These are phyloP conservation scores for Centaurea solstitialis DNA, from an alignment of 129 eudicot genomes.

Conservation along the genomic window DNA sequence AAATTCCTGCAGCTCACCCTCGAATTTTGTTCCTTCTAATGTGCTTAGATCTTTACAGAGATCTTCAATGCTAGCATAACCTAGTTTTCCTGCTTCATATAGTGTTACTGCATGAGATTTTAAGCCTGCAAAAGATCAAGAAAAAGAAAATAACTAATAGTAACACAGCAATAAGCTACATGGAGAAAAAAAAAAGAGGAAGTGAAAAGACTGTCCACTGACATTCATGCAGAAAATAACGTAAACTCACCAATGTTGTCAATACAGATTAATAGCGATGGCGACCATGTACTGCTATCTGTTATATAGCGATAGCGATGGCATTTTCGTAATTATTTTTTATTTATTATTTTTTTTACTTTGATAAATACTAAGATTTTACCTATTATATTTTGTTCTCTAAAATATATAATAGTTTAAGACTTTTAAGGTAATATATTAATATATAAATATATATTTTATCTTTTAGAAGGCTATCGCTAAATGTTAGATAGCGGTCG, in stretches of 20 bases:
- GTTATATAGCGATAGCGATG: too few relatives aligned
- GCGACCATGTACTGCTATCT: too few relatives aligned
- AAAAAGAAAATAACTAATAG: slow-evolving; percentile 22
- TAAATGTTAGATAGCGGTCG: too few relatives aligned
- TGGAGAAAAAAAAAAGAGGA: not conserved
- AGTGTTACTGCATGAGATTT: slow-evolving; percentile 97
- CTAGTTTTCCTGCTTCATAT: slow-evolving; percentile 97
- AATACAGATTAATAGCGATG: too few relatives aligned
- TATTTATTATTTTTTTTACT: too few relatives aligned
- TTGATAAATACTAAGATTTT: too few relatives aligned
- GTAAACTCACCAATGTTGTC: not conserved
- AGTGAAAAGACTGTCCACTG: not conserved
- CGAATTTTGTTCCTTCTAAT: slow-evolving; percentile 90
- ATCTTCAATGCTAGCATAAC: slow-evolving; percentile 87
- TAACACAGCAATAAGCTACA: slow-evolving; percentile 1
- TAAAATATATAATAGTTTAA: too few relatives aligned
- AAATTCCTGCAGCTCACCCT: slow-evolving; percentile 97
- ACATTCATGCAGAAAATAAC: not conserved
- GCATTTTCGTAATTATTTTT: too few relatives aligned
- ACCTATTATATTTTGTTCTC: too few relatives aligned
- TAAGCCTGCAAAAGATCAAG: slow-evolving; percentile 63
- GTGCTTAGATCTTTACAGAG: slow-evolving; percentile 90
- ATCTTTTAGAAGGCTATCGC: too few relatives aligned
- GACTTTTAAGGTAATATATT: too few relatives aligned
- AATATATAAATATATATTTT: too few relatives aligned